Conservation (phyloP, 1,284 basidiomycete species). For the Irpex sp. region DNA sequence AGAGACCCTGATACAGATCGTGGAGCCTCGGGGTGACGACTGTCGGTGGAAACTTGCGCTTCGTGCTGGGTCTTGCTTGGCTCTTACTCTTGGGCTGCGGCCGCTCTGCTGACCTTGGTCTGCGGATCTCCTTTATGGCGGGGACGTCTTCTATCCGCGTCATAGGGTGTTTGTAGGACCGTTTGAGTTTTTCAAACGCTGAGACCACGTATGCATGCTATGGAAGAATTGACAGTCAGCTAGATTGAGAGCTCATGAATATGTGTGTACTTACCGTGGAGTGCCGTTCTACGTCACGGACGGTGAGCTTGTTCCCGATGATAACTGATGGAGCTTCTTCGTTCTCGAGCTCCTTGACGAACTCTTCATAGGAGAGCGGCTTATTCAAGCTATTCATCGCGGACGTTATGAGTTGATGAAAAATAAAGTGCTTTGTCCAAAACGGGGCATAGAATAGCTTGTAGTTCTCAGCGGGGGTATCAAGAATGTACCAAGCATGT, state of each 20-base stretch:
- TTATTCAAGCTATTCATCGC: conserved; percentile 23
- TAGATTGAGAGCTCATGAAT: too few relatives aligned
- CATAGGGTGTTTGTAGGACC: neutral
- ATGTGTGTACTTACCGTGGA: conserved; percentile 1
- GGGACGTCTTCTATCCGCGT: neutral
- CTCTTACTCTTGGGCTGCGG: neutral
- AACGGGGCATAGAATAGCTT: conserved; percentile 35
- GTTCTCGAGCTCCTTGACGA: conserved; percentile 21
- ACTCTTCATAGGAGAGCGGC: conserved; percentile 32
- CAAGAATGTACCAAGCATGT: conserved; percentile 60
- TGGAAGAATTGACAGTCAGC: too few relatives aligned
- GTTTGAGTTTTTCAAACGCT: conserved; percentile 1
- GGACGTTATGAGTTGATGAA: conserved; percentile 37
- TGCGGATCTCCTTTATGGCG: neutral
- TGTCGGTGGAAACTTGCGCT: neutral
- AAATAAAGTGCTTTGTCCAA: conserved; percentile 41
- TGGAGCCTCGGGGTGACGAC: conserved; percentile 3
- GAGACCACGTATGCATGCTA: neutral
- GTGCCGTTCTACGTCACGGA: neutral
- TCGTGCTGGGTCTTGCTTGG: neutral
- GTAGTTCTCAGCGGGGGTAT: conserved; percentile 40
- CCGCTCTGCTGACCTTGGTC: neutral
- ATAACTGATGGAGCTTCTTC: conserved; percentile 1
- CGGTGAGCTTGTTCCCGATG: neutral
- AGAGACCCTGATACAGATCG: conserved; percentile 2